These are phyloP conservation scores for Porogramme epimiltina DNA, from an alignment of 1,284 basidiomycete genomes.

Conservation along the genomic window DNA sequence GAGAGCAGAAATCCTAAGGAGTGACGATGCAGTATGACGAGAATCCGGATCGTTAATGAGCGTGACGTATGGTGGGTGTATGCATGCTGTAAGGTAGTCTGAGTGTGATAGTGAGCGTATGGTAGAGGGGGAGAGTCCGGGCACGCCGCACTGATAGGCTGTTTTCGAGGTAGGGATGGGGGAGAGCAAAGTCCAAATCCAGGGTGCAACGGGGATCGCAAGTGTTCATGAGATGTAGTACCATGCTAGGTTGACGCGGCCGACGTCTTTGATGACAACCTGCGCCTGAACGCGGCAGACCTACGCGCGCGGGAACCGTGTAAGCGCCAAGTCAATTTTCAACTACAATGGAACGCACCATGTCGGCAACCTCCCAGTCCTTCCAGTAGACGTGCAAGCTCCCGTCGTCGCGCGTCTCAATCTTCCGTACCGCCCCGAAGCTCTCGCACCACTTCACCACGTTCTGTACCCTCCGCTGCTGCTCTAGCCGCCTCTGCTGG, in stretches of 20 bases:
- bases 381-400: conserved; percentile 33
- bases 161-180: background rate
- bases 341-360: conserved; percentile 20
- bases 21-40: conserved; percentile 1
- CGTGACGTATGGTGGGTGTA: conserved; percentile 10
- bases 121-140: conserved; percentile 3
- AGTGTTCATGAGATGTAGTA: conserved; percentile 27
- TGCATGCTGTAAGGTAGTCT: conserved; percentile 7
- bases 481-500: conserved; percentile 19
- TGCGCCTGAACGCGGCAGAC: conserved; percentile 33
- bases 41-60: conserved; percentile 16
- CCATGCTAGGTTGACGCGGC: conserved; percentile 33
- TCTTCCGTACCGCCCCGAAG: conserved; percentile 28
- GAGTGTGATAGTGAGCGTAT: conserved; percentile 5
- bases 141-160: background rate
- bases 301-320: conserved; percentile 10
- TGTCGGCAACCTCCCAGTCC: conserved; percentile 33
- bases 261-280: conserved; percentile 33
- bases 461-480: conserved; percentile 23
- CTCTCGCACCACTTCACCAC: conserved; percentile 32
- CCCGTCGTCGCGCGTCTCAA: conserved; percentile 31
- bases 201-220: background rate
- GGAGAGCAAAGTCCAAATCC: background rate
- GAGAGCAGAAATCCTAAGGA: conserved; percentile 8
- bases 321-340: too few relatives aligned